phyloP scores from a whole-genome alignment of 495 filamentous ascomycete genomes.

The Bacidia rubella region DNA sequence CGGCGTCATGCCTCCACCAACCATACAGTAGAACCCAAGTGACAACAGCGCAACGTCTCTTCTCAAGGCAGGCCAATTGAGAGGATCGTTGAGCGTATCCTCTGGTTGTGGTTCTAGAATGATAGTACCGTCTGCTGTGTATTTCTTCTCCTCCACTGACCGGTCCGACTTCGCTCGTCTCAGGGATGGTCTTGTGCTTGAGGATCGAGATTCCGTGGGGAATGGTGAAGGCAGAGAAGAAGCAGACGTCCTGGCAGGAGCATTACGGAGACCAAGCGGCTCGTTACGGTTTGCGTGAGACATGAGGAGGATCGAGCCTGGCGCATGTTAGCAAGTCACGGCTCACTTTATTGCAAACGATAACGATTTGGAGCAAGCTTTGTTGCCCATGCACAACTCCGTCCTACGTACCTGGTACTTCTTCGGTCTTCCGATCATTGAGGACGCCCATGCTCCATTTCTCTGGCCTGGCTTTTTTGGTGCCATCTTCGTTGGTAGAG shows the following conservation, averaged over 20 bases:
- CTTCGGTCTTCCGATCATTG: conserved; percentile 69
- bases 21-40: conserved; percentile 79
- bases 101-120: conserved; percentile 90
- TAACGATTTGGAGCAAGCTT: no score
- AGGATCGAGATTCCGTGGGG: conserved; percentile 27
- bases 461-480: conserved; percentile 15
- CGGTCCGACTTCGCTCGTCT: conserved; percentile 15
- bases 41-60: conserved; percentile 71
- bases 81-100: conserved; percentile 75
- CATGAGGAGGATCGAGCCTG: conserved; percentile 72
- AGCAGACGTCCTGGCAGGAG: conserved; percentile 58
- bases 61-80: conserved; percentile 84
- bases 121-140: conserved; percentile 67
- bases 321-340: not conserved
- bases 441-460: conserved; percentile 74
- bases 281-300: conserved; percentile 60
- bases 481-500: conserved; percentile 10
- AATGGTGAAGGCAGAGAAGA: conserved; percentile 57
- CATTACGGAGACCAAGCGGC: conserved; percentile 65
- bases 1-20: conserved; percentile 88
- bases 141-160: conserved; percentile 46
- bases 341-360: no score
- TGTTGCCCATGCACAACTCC: not conserved
- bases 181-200: conserved; percentile 12
- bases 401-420: conserved; percentile 65